These are phyloP conservation scores for Nicotiana benthamiana DNA, from an alignment of 257 asterid genomes.

Conservation along the genomic window DNA sequence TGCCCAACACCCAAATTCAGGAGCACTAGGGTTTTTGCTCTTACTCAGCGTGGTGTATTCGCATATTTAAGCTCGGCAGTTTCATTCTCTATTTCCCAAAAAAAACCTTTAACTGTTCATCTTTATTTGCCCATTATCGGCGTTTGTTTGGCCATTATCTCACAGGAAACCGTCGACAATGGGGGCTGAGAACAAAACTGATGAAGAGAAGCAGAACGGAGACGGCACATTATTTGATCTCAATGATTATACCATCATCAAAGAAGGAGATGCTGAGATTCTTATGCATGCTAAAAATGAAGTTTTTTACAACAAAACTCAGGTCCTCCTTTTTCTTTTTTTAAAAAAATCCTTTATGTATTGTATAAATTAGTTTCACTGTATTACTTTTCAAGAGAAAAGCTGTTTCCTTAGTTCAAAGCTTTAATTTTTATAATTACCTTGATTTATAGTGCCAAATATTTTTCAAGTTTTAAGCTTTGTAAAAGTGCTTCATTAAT, in stretches of 20 bases:
- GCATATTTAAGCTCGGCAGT: background rate
- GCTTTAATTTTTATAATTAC: background rate
- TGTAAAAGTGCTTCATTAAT: background rate
- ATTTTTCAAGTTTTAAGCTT: background rate
- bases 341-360: background rate
- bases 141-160: background rate
- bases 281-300: constrained; percentile 79
- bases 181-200: constrained; percentile 36
- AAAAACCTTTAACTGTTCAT: background rate
- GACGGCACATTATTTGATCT: constrained; percentile 41
- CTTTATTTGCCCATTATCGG: background rate
- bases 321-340: constrained; percentile 35
- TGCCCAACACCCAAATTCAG: background rate
- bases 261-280: constrained; percentile 96
- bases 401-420: background rate
- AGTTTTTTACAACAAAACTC: constrained; percentile 88
- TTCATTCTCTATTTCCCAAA: background rate
- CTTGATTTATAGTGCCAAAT: background rate
- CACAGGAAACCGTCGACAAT: constrained; percentile 13
- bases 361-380: background rate
- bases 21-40: background rate
- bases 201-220: constrained; percentile 29
- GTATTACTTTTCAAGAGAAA: background rate
- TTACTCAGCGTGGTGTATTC: background rate
- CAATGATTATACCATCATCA: constrained; percentile 54